Base-by-base conservation (phyloP, 2,329 filamentous ascomycete species). In the Fusarium sp. region DNA sequence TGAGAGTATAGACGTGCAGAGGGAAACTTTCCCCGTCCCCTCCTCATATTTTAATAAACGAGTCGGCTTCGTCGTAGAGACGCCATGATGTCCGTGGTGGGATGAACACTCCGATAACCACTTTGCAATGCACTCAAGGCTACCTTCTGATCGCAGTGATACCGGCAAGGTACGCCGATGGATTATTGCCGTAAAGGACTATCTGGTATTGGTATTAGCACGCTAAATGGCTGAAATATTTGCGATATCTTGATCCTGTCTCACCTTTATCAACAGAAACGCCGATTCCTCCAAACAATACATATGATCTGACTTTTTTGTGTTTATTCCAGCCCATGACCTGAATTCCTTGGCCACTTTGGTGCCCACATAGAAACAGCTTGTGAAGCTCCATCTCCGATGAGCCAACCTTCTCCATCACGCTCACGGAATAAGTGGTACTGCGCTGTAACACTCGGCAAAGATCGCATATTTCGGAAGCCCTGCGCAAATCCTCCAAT, bases 11-110 rank as follows among this genome's bases (percentile, higher is more conserved):
- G 13, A 26, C 6, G 24, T 38, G 1, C 48, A 31, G 0, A 38
- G 11, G 0, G 3, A 11, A 2, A 33, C 6, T 4, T 3, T n/a
- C 5, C 3, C 15, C 12, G 1, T 16, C 6, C 11, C 3, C 6
- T 26, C 6, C 1, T 38, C 23, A 6, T 44, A 38, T 7, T 8
- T 12, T 2, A 54, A 18, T 2, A 37, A 11, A 1, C 55, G 39
- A 15, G 55, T 18, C 3, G 20, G 48, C 0, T 55, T 7, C 3
- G n/a, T 3, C 8, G 18, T 21, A 23, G 3, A 12, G 4, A 7
- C 4, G 1, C 2, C 3, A 1, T 26, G 13, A 38, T 56, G 39
- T 10, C 11, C 3, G 26, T 44, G 39, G 1, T 26, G 5, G 2
- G 20, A 12, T 20, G 16, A 15, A 31, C 24, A 58, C 3, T 23